A percentile compares a stretch with the other conserved stretches of the same genome.
Conservation (phyloP, 768 basidiomycete genomes). For the Lyophyllum atratum region DNA sequence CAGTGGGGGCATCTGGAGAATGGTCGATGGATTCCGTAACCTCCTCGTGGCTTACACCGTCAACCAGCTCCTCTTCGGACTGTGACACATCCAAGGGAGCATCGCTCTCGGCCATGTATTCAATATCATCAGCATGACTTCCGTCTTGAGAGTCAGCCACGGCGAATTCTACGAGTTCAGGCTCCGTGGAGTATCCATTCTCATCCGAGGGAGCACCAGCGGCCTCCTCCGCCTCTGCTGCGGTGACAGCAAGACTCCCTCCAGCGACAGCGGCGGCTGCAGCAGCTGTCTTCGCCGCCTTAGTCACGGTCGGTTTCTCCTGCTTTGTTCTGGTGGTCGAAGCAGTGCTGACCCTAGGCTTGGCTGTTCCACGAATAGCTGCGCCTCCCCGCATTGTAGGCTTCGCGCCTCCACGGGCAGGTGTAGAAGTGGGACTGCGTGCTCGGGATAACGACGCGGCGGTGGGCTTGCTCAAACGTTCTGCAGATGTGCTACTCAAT, state of each 20-base stretch:
- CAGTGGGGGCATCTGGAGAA: neutral
- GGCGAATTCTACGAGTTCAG: neutral
- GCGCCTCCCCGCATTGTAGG: conserved; percentile 28
- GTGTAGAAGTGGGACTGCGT: conserved; percentile 36
- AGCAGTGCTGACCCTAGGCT: conserved; percentile 18
- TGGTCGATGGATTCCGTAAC: neutral
- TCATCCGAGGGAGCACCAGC: conserved; percentile 9
- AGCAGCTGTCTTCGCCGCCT: conserved; percentile 22
- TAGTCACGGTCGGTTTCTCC: conserved; percentile 11
- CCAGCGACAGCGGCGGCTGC: conserved; percentile 11
- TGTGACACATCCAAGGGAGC: neutral
- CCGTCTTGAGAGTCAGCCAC: neutral
- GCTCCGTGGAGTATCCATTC: conserved; percentile 3
- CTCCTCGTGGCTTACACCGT: neutral
- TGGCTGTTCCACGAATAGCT: conserved; percentile 26
- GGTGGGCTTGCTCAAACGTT: conserved; percentile 81
- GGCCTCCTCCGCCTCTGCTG: conserved; percentile 3
- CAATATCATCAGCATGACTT: neutral
- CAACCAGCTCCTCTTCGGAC: neutral
- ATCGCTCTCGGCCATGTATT: conserved; percentile 1
- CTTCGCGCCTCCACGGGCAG: conserved; percentile 27
- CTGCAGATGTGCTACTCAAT: conserved; percentile 53
- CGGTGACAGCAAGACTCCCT: neutral
- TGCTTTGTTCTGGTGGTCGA: conserved; percentile 23
- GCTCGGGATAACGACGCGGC: conserved; percentile 73